These are phyloP conservation scores for Claviceps humidiphila DNA, from an alignment of 2,329 filamentous ascomycete species.

Conservation along the genomic window DNA sequence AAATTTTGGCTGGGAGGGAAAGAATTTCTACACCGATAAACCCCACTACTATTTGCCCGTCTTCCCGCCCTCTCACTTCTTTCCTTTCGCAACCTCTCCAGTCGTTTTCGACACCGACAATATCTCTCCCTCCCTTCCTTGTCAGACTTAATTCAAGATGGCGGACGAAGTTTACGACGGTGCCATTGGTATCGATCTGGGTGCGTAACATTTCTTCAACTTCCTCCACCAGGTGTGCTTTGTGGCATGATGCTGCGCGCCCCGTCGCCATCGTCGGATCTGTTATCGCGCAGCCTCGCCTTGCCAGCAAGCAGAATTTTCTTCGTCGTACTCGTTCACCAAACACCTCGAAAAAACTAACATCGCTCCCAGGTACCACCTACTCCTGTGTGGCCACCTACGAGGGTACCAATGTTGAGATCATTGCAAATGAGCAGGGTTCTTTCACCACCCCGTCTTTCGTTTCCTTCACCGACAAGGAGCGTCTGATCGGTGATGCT, in stretches of 20 bases:
- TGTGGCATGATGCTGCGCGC: not conserved
- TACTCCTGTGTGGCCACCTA: conserved; percentile 99
- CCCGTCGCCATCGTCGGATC: not conserved
- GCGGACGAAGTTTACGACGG: conserved; percentile 97
- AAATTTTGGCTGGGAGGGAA: conserved; percentile 16
- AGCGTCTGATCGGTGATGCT: conserved; percentile 97
- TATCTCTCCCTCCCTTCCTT: conserved; percentile 10
- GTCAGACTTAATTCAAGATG: conserved; percentile 47
- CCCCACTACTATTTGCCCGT: conserved; percentile 19
- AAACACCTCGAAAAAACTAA: not conserved
- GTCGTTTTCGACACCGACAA: conserved; percentile 8
- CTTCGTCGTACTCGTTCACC: not conserved
- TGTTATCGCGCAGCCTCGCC: not conserved
- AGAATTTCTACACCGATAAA: conserved; percentile 25
- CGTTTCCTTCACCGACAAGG: conserved; percentile 97
- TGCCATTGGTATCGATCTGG: conserved; percentile 99
- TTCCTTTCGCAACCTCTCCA: conserved; percentile 13
- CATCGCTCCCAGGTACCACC: conserved; percentile 62
- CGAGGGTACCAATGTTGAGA: conserved; percentile 98
- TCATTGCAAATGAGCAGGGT: conserved; percentile 99
- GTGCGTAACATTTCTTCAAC: conserved; percentile 39
- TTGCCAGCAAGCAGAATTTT: not conserved
- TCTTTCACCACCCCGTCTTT: conserved; percentile 98
- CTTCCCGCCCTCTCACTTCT: conserved; percentile 11
- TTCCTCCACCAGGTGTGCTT: not conserved